phyloP scores from a whole-genome alignment of 2,329 filamentous ascomycete genomes.

The Colletotrichum melonis region DNA sequence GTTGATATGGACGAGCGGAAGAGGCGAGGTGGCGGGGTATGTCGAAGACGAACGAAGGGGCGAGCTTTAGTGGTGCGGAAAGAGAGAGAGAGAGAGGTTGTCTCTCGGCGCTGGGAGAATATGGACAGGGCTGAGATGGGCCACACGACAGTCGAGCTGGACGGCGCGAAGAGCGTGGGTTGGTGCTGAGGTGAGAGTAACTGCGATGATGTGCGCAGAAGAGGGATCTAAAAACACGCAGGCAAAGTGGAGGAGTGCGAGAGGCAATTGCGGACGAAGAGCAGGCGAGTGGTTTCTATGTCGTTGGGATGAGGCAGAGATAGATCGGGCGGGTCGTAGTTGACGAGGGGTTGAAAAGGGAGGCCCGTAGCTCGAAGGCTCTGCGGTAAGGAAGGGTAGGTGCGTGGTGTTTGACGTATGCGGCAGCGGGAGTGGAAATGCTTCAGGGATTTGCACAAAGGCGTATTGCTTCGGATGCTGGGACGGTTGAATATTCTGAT shows the following conservation, averaged over 20 bases:
- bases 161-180: not conserved
- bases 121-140: slow-evolving; percentile 13
- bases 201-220: slow-evolving; percentile 3
- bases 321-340: not conserved
- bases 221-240: slow-evolving; percentile 22
- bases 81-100: not conserved
- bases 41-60: slow-evolving; percentile 6
- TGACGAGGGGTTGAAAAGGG: not conserved
- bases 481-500: not conserved
- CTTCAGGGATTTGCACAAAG: slow-evolving; percentile 5
- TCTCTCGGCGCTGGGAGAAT: slow-evolving; percentile 15
- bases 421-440: not conserved
- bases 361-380: not conserved
- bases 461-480: slow-evolving; percentile 10
- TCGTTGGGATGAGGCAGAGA: slow-evolving; percentile 5
- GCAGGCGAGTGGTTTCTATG: not conserved
- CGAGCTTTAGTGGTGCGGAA: slow-evolving; percentile 13
- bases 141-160: slow-evolving; percentile 13
- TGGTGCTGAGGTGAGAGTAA: not conserved
- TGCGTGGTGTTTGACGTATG: not conserved
- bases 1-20: slow-evolving; percentile 5
- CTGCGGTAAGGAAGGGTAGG: not conserved
- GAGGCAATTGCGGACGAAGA: slow-evolving; percentile 11
- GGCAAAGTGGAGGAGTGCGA: slow-evolving; percentile 7
- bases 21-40: slow-evolving; percentile 26